Evolutionary conservation across 495 filamentous ascomycete species (phyloP).

Genomic region (Aspergillus sclerotioniger): DNA sequence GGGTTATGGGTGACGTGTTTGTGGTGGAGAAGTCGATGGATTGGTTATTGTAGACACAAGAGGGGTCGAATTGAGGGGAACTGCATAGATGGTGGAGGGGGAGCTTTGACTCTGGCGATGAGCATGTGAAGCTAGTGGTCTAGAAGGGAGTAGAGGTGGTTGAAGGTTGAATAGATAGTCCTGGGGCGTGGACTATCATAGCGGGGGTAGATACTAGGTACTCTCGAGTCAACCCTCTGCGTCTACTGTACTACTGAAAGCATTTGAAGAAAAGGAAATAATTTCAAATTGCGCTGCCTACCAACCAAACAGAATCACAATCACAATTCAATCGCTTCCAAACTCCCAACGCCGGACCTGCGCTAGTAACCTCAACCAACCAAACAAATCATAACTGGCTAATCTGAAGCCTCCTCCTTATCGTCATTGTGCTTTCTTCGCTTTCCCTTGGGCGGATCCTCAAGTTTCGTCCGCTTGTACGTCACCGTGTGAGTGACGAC

Average conservation of each 20-base stretch:
- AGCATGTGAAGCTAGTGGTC: too few relatives aligned
- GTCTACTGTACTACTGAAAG: too few relatives aligned
- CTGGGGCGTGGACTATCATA: background rate
- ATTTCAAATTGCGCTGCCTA: slow-evolving; percentile 1
- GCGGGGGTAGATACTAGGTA: background rate
- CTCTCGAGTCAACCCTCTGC: too few relatives aligned
- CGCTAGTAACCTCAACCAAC: slow-evolving; percentile 8
- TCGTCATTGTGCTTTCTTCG: slow-evolving; percentile 29
- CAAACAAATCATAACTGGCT: background rate
- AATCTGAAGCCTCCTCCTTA: background rate
- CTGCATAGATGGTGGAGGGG: too few relatives aligned
- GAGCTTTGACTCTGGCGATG: too few relatives aligned
- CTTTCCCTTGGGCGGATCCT: slow-evolving; percentile 44
- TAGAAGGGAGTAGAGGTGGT: too few relatives aligned
- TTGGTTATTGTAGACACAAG: too few relatives aligned
- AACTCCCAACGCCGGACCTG: slow-evolving; percentile 10
- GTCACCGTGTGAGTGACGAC: slow-evolving; percentile 51
- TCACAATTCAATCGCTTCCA: background rate
- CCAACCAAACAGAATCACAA: background rate
- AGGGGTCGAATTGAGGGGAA: too few relatives aligned
- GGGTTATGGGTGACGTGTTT: too few relatives aligned
- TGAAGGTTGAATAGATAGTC: too few relatives aligned
- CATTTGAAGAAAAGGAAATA: background rate
- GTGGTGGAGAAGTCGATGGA: too few relatives aligned
- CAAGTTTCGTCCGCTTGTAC: slow-evolving; percentile 41